These are phyloP conservation scores for Stellera chamaejasme DNA, from an alignment of 345 rosid species.

Conservation along the genomic window DNA sequence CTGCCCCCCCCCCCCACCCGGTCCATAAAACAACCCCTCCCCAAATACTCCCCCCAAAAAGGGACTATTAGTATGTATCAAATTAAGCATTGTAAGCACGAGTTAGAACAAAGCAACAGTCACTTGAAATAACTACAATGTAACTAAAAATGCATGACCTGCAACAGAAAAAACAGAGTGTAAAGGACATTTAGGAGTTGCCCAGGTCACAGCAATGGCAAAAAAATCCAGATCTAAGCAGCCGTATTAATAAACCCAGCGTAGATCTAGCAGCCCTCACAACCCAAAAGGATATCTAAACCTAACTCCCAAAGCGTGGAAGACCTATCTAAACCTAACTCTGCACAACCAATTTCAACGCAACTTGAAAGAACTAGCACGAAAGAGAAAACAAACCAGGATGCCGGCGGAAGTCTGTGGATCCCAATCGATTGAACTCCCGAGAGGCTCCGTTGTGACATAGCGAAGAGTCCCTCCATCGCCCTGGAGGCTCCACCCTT, in stretches of 20 bases:
- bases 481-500: conserved; percentile 48
- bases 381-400: conserved; percentile 35
- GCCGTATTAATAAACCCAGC: neutral
- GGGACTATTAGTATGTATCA: too few relatives aligned
- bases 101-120: too few relatives aligned
- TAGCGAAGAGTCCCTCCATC: conserved; percentile 72
- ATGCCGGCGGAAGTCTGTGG: conserved; percentile 73
- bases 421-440: conserved; percentile 52
- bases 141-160: too few relatives aligned
- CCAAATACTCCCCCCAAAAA: too few relatives aligned
- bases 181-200: neutral
- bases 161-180: too few relatives aligned
- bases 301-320: neutral
- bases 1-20: too few relatives aligned
- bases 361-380: neutral
- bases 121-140: too few relatives aligned
- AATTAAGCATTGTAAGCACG: too few relatives aligned
- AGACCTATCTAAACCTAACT: neutral
- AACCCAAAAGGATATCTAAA: neutral
- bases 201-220: neutral
- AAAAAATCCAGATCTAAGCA: conserved; percentile 3
- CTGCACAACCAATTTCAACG: conserved; percentile 1
- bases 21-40: too few relatives aligned
- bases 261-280: neutral
- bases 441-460: conserved; percentile 41